Base-by-base conservation (phyloP, 2,329 filamentous ascomycete species). In the Colletotrichum orchidophilum region DNA sequence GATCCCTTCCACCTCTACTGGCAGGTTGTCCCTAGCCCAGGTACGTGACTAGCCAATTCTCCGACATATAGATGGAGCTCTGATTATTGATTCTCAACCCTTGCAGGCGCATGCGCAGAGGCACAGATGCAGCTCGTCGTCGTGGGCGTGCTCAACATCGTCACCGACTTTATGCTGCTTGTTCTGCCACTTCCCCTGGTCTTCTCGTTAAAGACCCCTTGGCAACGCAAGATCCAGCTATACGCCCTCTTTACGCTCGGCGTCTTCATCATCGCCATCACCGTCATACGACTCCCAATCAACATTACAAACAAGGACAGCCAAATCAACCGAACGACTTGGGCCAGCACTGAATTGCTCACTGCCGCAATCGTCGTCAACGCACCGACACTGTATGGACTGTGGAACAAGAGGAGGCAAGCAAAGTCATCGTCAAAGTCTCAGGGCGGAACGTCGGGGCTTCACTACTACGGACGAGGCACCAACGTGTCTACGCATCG, bases 1-100 rank as follows among this genome's bases (percentile, higher is more conserved):
- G 71, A 82, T 13, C 87, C 87, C 3, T 85, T 89, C 74, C 75
- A 80, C 58, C 84, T 88, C 63, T 89, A 90, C 77, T 90, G 87
- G 87, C 87, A 88, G 75, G 85, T 90, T 63, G 74, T 84, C 1
- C 87, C 80, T 55, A 74, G 76, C 65, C 79, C 81, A 61, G 81
- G 80, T 76, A 77, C n/a, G 74, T 66, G 52, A 58, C 63, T 52
- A 5, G 35, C 59, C 57, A 11, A 29, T 49, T 35, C 29, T 50
- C 39, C 8, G 31, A 26, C 18, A 27, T 63, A 39, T 42, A 57
- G 49, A 42, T 58, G 18, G 64, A 39, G 12, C 24, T 13, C 15
- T 57, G 24, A 15, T 27, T 21, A 24, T 39, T 67, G 24, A 67
- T 26, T 3, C 11, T 11, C 29, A 2, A 24, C 6, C 5, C 24